These are phyloP conservation scores for Mucor piriformis DNA, from an alignment of 371 early-diverging fungal genomes.

Conservation along the genomic window DNA sequence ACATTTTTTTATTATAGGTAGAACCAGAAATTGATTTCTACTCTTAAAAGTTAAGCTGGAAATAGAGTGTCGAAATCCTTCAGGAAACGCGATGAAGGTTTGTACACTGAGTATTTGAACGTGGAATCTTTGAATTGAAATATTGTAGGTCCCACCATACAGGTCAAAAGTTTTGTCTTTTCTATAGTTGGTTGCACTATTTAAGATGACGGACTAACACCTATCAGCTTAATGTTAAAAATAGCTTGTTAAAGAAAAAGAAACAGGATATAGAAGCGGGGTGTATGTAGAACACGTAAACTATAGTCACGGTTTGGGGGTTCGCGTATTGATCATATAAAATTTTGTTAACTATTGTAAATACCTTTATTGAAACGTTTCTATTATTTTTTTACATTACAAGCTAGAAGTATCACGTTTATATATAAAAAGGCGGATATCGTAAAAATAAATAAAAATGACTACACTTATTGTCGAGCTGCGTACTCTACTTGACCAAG, in stretches of 20 bases:
- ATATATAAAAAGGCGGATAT: neutral
- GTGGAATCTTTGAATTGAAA: constrained; percentile 34
- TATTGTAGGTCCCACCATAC: constrained; percentile 28
- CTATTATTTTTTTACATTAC: neutral
- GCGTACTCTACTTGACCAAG: constrained; percentile 15
- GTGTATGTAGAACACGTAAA: neutral
- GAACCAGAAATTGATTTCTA: constrained; percentile 59
- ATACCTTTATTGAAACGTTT: neutral
- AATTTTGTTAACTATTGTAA: neutral
- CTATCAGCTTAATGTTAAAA: neutral
- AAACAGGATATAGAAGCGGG: neutral
- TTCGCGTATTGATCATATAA: neutral
- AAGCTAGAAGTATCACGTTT: neutral
- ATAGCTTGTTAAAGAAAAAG: neutral
- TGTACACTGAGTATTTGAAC: constrained; percentile 45
- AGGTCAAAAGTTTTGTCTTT: constrained; percentile 17
- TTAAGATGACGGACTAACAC: neutral
- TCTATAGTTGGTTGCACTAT: neutral
- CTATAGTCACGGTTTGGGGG: constrained; percentile 1
- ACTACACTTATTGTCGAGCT: constrained; percentile 12
- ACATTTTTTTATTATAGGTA: constrained; percentile 82
- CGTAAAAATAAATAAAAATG: constrained; percentile 10
- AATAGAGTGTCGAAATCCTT: constrained; percentile 41
- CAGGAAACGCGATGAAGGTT: constrained; percentile 39
- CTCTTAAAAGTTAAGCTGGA: constrained; percentile 54